Conservation (phyloP, 1,284 basidiomycete genomes). For the Takashimella tepidaria region DNA sequence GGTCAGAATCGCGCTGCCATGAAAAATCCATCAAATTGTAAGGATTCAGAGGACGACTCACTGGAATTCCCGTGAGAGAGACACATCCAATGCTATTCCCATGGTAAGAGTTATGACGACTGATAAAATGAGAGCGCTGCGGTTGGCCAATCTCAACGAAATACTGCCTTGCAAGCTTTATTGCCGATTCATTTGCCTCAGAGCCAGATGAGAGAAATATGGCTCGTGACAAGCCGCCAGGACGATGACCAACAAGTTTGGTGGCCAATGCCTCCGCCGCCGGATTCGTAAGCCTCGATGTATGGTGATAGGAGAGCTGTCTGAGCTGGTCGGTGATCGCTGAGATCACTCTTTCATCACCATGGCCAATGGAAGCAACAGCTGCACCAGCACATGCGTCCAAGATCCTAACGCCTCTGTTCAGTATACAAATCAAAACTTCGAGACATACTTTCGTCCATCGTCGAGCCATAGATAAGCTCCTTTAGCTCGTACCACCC, state of each 20-base stretch:
- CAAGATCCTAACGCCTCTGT: constrained; percentile 13
- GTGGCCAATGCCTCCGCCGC: constrained; percentile 35
- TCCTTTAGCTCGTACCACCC: background rate
- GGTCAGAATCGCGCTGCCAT: no score
- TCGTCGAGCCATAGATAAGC: background rate
- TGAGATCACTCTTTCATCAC: constrained; percentile 54
- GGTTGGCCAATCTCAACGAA: constrained; percentile 61
- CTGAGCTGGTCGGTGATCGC: constrained; percentile 55
- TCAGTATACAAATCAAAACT: background rate
- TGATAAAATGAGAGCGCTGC: constrained; percentile 69
- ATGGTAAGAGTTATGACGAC: constrained; percentile 71
- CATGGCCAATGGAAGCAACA: constrained; percentile 70
- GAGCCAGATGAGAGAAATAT: constrained; percentile 40
- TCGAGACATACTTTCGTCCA: background rate
- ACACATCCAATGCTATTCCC: constrained; percentile 65
- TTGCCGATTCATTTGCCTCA: constrained; percentile 74
- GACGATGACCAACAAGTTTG: constrained; percentile 59
- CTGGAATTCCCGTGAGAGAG: constrained; percentile 11
- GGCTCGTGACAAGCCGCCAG: constrained; percentile 23
- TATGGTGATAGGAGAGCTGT: constrained; percentile 6
- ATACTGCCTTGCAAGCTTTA: constrained; percentile 69
- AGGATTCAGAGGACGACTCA: no score
- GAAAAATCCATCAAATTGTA: no score
- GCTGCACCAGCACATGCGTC: constrained; percentile 65
- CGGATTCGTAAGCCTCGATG: constrained; percentile 20